Base-by-base conservation (phyloP, 768 basidiomycete species). In the Amanita muscaria region DNA sequence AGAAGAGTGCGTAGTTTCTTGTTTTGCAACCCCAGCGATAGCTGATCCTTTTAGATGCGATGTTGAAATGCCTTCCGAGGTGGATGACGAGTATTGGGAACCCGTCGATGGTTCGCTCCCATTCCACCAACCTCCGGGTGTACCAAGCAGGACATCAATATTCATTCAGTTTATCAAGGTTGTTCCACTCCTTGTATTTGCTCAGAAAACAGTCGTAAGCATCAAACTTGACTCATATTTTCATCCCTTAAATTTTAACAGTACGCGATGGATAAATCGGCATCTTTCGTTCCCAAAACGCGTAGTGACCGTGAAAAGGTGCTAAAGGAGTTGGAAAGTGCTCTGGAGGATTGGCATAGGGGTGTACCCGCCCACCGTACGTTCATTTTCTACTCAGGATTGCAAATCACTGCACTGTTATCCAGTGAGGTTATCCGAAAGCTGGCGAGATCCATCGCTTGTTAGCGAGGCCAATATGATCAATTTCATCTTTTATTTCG, bases 71-170 rank as follows among this genome's bases (percentile, higher is more conserved):
- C 87, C 87, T 31, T 69, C 86, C 10, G 87, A 89, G 59, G 81
- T 90, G 11, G 87, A 93, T 51, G 82, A 84, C 53, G 77, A 81
- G 49, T 88, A 79, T 56, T 92, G 87, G 88, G 73, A 78, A 49
- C 63, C 61, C 14, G 65, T 61, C 42, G 70, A 70, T 44, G 67
- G 74, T 10, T 59, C 64, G 8, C 56, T 60, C 21, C 69, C 73
- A 22, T 89, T 87, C 62, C 71, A 73, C 48, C 89, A 90, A 52
- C 88, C 87, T 8, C 56, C 63, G 10, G 73, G 65, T 9, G 68
- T 75, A 47, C 79, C 82, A 14, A 74, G 78, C 19, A 63, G 61
- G 38, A 62, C 86, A 27, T 57, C 80, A 14, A 72, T 67, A 15
- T 89, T 89, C 59, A 79, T 76, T 54, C 73, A 74, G 27, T 67